Conservation (phyloP, 148 eudicot species). For the Chenopodium suecicum region DNA sequence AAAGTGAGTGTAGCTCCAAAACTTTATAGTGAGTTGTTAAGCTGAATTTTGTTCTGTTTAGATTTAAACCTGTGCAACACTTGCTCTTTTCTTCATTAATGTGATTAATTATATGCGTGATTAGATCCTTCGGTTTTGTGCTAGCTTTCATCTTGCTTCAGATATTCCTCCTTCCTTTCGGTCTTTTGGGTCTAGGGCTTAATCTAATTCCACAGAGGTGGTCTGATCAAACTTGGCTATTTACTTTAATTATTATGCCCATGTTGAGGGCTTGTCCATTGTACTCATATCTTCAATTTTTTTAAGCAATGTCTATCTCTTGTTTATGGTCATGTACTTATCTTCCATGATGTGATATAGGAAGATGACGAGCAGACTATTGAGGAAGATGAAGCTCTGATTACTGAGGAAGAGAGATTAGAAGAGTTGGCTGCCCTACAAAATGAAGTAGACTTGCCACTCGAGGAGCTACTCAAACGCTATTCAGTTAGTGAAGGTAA, state of each 20-base stretch:
- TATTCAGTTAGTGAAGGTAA: conserved; percentile 59
- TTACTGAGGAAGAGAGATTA: conserved; percentile 79
- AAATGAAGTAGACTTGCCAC: conserved; percentile 79
- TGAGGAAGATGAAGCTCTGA: conserved; percentile 94
- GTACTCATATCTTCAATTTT: not conserved
- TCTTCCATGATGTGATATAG: conserved; percentile 43
- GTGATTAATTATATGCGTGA: not conserved
- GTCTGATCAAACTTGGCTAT: not conserved
- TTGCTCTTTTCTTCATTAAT: not conserved
- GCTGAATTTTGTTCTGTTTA: not conserved
- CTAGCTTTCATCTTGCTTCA: not conserved
- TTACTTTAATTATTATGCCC: not conserved
- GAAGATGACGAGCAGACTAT: conserved; percentile 95
- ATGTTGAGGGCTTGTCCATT: not conserved
- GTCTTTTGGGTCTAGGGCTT: not conserved
- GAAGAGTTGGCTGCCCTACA: conserved; percentile 86
- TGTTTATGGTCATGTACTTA: conserved; percentile 14
- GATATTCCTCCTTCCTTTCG: not conserved
- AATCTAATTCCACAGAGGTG: not conserved
- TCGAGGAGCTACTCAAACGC: conserved; percentile 79
- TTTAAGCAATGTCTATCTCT: not conserved
- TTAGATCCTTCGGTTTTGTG: not conserved
- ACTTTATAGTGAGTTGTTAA: not conserved
- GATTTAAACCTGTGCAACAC: not conserved
- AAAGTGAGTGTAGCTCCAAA: not conserved